A percentile compares a stretch with the other conserved stretches of the same genome.
These are phyloP conservation scores for Phaeosphaeria sp. DNA, from an alignment of 2,329 filamentous ascomycete genomes.

Conservation along the genomic window DNA sequence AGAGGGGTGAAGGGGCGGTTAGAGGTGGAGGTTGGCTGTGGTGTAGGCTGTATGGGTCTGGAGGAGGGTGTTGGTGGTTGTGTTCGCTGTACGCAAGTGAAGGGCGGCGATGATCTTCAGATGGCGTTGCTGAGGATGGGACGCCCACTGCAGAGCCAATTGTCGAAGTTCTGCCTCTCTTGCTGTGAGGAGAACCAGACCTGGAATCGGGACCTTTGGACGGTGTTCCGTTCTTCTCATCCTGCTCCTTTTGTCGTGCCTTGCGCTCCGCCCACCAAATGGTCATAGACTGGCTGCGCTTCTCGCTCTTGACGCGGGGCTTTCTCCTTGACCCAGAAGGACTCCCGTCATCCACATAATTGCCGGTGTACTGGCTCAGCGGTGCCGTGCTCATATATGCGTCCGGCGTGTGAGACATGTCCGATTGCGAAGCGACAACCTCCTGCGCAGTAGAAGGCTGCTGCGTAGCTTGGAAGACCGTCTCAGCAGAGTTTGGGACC, in stretches of 20 bases:
- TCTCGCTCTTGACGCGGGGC: constrained; percentile 52
- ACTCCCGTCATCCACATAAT: constrained; percentile 34
- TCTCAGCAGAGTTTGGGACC: constrained; percentile 39
- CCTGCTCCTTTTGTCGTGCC: constrained; percentile 43
- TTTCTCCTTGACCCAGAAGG: constrained; percentile 42
- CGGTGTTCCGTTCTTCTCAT: constrained; percentile 35
- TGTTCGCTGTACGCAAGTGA: constrained; percentile 24
- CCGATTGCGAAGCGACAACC: constrained; percentile 21
- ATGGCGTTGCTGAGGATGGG: constrained; percentile 23
- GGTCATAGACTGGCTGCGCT: constrained; percentile 54
- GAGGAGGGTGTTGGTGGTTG: constrained; percentile 23
- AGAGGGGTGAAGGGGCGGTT: constrained; percentile 26
- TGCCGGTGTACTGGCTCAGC: constrained; percentile 41
- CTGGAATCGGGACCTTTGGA: constrained; percentile 27
- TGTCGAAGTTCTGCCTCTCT: constrained; percentile 26
- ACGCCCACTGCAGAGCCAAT: constrained; percentile 22
- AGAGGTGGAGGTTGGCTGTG: constrained; percentile 24
- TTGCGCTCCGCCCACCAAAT: constrained; percentile 57
- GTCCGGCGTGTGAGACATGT: constrained; percentile 37
- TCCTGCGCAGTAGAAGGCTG: constrained; percentile 35
- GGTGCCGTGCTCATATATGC: constrained; percentile 45
- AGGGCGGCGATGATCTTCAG: constrained; percentile 25
- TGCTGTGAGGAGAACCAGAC: constrained; percentile 32
- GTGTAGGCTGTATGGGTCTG: constrained; percentile 27
- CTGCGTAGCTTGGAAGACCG: constrained; percentile 45